These are phyloP conservation scores for Hippophae rhamnoides DNA, from an alignment of 306 rosid genomes.

Conservation along the genomic window DNA sequence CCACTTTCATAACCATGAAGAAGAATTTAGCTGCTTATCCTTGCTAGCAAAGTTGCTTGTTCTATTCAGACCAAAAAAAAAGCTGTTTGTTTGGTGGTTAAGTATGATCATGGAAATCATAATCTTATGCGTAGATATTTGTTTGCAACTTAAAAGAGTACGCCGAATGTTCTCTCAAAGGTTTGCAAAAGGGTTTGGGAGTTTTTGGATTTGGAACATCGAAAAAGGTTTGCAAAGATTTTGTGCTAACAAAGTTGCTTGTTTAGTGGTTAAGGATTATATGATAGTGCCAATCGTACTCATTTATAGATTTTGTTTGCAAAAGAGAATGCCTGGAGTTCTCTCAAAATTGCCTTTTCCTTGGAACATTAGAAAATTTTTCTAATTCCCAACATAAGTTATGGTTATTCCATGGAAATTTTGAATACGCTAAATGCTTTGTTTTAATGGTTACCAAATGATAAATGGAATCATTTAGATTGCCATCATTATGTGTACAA, in stretches of 20 bases:
- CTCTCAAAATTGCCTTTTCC: not conserved
- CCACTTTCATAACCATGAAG: not conserved
- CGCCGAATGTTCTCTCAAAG: too few relatives aligned
- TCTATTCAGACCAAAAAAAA: too few relatives aligned
- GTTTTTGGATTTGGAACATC: too few relatives aligned
- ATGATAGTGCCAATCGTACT: not conserved
- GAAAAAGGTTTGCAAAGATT: too few relatives aligned
- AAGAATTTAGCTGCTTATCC: not conserved
- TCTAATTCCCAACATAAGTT: not conserved
- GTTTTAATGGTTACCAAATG: not conserved
- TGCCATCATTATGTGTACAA: not conserved
- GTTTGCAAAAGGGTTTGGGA: too few relatives aligned
- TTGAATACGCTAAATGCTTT: not conserved
- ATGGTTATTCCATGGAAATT: not conserved
- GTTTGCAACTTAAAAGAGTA: too few relatives aligned
- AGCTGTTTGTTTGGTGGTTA: too few relatives aligned
- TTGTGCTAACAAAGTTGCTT: too few relatives aligned
- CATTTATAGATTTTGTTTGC: too few relatives aligned
- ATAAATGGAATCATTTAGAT: not conserved
- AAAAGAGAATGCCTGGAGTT: not conserved
- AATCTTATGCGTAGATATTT: too few relatives aligned
- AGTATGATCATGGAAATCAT: too few relatives aligned
- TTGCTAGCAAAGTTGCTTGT: not conserved
- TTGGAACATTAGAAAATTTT: not conserved
- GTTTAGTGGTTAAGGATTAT: not conserved